Base-by-base conservation (phyloP, 2,329 filamentous ascomycete genomes). In the Talaromyces sp. region DNA sequence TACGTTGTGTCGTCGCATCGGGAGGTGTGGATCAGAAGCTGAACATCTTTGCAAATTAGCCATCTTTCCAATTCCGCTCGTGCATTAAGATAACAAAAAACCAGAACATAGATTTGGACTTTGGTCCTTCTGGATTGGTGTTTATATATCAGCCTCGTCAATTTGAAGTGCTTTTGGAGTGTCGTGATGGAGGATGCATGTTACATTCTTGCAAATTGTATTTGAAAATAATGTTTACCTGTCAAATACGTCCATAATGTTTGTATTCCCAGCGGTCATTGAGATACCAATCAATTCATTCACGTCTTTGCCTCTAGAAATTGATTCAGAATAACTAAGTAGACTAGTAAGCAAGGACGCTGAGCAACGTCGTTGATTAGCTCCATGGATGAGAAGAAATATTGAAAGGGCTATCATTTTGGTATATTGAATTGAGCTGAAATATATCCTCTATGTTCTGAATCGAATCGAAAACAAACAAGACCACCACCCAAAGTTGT, bases 1-100 rank as follows among this genome's bases (percentile, higher is more conserved):
- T 96, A 68, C 85, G 91, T 68, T 96, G 92, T 74, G 89, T 96
- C 19, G 89, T 97, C 71, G 93, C 92, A 9, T 96, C 92, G 2
- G 92, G 91, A 41, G 91, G 92, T 74, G 91, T 96, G 65, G 92
- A 96, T 80, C 81, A 88, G 73, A 91, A 88, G 69, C 86, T 96
- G 68, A 85, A 90, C 71, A 87, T 96, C 62, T 96, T 94, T 80
- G 91, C 91, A 47, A 65, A 60, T 52, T 65, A 65, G 13, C 27
- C 19, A 7, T 22, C 8, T 19, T 17, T 7, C 22, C 37, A 43
- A 15, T 3, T 13, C n/a, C 25, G n/a, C 10, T 59, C 9, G 6
- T 25, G 35, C n/a, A 13, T n/a, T 8, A 22, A 43, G 15, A 31
- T 17, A 45, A 19, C 25, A 19, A 59, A 59, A 19, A 27, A 58